Conservation (phyloP, 331 rosid genomes). For the Phaseolus coccineus region DNA sequence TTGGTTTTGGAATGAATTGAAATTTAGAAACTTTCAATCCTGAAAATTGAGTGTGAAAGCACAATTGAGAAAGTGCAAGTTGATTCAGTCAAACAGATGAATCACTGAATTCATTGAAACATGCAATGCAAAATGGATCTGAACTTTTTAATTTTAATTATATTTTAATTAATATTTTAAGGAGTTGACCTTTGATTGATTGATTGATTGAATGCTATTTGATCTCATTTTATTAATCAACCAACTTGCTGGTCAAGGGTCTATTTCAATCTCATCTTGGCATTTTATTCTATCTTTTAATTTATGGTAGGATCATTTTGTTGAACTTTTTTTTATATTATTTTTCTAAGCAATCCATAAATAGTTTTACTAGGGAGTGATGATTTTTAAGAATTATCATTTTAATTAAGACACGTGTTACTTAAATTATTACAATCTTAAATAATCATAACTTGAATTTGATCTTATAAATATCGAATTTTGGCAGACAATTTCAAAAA, state of each 20-base stretch:
- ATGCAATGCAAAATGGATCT: neutral
- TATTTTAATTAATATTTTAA: neutral
- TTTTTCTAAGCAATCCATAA: neutral
- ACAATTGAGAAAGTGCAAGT: neutral
- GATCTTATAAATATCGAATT: too few species aligned
- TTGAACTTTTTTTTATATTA: neutral
- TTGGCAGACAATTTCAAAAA: too few species aligned
- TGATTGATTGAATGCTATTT: conserved; percentile 19
- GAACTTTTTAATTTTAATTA: neutral
- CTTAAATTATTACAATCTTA: too few species aligned
- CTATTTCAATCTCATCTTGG: conserved; percentile 21
- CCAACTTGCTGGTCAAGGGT: conserved; percentile 44
- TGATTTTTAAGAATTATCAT: neutral
- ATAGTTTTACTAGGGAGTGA: neutral
- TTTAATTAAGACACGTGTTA: too few species aligned
- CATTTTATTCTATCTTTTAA: neutral
- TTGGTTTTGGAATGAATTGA: neutral
- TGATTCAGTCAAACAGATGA: conserved; percentile 29
- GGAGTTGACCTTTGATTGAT: conserved; percentile 43
- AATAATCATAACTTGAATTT: too few species aligned
- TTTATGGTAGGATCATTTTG: neutral
- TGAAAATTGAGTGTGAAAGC: conserved; percentile 6
- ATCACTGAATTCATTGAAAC: conserved; percentile 19
- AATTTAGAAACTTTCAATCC: neutral
- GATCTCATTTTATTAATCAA: neutral